These are phyloP conservation scores for Sistotremastrum suecicum DNA, from an alignment of 768 basidiomycete genomes.

Conservation along the genomic window DNA sequence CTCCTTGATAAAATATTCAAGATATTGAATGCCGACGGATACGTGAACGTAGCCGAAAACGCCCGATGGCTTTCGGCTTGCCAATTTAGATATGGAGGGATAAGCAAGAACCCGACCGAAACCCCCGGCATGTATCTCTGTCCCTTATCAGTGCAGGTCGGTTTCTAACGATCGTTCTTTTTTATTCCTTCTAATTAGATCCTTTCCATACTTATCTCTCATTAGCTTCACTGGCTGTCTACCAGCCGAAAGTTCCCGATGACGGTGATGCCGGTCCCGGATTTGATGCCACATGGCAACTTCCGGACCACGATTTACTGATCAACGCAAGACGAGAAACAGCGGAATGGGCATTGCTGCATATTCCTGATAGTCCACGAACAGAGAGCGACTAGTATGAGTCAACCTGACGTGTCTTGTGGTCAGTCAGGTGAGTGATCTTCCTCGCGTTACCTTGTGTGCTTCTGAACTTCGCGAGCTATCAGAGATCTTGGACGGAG, in stretches of 20 bases:
- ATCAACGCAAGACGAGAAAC: conserved; percentile 61
- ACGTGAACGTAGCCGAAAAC: conserved; percentile 45
- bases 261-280: not conserved
- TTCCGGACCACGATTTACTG: conserved; percentile 49
- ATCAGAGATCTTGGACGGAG: too few species aligned
- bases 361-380: conserved; percentile 27
- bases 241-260: conserved; percentile 23
- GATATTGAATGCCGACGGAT: conserved; percentile 51
- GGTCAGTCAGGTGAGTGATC: too few species aligned
- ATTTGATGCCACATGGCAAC: conserved; percentile 29
- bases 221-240: conserved; percentile 66
- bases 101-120: conserved; percentile 72
- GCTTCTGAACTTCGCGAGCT: too few species aligned
- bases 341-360: conserved; percentile 46
- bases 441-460: too few species aligned
- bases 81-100: conserved; percentile 83
- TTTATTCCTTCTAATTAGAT: conserved; percentile 30
- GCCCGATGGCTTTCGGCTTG: conserved; percentile 53
- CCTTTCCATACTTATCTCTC: conserved; percentile 93
- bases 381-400: too few species aligned
- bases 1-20: conserved; percentile 15
- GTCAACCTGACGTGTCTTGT: too few species aligned
- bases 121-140: conserved; percentile 43
- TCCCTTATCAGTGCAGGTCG: not conserved
- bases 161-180: conserved; percentile 2